These are phyloP conservation scores for Ceratopteris richardii DNA, from an alignment of 75 land plant species.

Conservation along the genomic window DNA sequence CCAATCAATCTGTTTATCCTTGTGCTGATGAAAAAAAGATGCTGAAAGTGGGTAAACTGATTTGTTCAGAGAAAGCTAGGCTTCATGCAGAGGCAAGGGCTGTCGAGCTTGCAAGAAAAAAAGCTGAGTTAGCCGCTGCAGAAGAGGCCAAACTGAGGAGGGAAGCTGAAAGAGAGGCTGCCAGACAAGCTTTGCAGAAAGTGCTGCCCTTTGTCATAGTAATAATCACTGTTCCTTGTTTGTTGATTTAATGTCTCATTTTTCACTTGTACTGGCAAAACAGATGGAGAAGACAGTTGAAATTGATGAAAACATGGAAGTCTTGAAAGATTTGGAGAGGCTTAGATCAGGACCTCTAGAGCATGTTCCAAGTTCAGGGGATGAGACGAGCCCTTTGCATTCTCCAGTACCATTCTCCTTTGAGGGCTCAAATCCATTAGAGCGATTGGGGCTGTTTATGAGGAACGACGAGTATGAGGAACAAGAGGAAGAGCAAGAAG, in stretches of 20 bases:
- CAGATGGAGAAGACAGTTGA: constrained; percentile 98
- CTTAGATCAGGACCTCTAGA: constrained; percentile 55
- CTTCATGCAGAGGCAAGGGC: constrained; percentile 90
- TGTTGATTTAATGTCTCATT: background rate
- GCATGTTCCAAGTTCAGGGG: constrained; percentile 42
- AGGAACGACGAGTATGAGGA: constrained; percentile 86
- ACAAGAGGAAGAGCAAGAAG: constrained; percentile 36
- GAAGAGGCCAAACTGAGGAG: constrained; percentile 61
- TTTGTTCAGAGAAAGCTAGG: constrained; percentile 61
- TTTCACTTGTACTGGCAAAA: no score
- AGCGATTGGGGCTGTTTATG: constrained; percentile 88
- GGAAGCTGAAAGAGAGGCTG: constrained; percentile 84
- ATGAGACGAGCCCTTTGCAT: constrained; percentile 50
- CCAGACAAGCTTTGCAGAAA: constrained; percentile 63
- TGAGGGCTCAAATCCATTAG: constrained; percentile 65
- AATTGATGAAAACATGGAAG: constrained; percentile 54
- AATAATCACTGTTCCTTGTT: background rate
- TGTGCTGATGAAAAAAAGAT: background rate
- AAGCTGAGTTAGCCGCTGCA: constrained; percentile 72
- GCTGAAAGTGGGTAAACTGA: no score
- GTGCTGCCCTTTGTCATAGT: constrained; percentile 16
- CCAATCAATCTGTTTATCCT: background rate
- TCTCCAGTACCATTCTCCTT: constrained; percentile 53
- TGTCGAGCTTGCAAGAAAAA: constrained; percentile 59
- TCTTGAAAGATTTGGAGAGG: constrained; percentile 79